phyloP scores from a whole-genome alignment of 2,329 filamentous ascomycete species.

The Colletotrichum siamense region DNA sequence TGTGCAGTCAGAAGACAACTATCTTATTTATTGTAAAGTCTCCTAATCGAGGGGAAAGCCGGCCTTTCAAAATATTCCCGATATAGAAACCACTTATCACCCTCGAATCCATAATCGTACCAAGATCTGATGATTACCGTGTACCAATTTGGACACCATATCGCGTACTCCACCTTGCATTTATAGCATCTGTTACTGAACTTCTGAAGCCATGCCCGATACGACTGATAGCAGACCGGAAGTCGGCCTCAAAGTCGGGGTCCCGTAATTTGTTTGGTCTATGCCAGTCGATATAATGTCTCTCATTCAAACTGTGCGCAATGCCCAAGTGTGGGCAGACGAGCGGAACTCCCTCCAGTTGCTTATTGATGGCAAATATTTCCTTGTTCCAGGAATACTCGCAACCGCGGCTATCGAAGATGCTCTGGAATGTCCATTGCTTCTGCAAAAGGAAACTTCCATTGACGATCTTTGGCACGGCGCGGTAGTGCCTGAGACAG shows the following conservation, averaged over 20 bases:
- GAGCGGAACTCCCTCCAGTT: background rate
- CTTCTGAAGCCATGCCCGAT: background rate
- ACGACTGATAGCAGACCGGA: background rate
- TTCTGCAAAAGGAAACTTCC: background rate
- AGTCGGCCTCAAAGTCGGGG: background rate
- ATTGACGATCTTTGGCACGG: background rate
- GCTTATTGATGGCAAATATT: background rate
- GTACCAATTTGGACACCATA: background rate
- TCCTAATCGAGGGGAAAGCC: no score
- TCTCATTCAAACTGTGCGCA: background rate
- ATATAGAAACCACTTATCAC: no score
- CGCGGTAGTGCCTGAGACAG: background rate
- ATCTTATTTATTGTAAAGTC: no score
- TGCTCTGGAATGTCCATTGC: background rate
- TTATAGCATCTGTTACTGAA: background rate
- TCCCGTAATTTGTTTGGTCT: accelerated
- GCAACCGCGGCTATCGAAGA: background rate
- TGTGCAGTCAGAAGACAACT: no score
- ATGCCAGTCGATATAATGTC: background rate
- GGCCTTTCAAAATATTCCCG: no score
- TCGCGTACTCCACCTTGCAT: background rate
- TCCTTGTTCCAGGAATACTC: background rate
- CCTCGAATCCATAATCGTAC: background rate
- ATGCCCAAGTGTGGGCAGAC: background rate
- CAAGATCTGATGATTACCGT: background rate